Base-by-base conservation (phyloP, 306 rosid genomes). In the Carpinus fangiana region DNA sequence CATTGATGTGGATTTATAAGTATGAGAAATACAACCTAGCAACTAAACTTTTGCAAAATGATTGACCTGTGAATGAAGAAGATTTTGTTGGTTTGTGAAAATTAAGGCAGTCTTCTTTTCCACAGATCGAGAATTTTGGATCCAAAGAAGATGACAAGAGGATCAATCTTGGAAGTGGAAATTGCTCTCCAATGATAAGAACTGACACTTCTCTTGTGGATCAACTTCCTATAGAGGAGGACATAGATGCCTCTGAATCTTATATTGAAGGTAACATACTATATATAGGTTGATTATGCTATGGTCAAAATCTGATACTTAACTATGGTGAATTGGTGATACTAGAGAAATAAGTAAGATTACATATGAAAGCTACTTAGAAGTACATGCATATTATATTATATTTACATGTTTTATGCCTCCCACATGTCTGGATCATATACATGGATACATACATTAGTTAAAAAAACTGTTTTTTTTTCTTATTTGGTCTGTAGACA, bases 41-140 rank as follows among this genome's bases (percentile, higher is more conserved):
- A 41, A 60, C 26, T 51, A 61, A 54, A 48, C 34, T 81, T 76
- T 52, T 46, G 38, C 41, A 56, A 64, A 26, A 2, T 50, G n/a
- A 66, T 13, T 34, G 16, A 73, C 8, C 56, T 62, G 74, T 59
- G 57, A 41, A 60, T 59, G 78, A 66, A 69, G 64, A 76, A 74
- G 82, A 46, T 57, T 46, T 51, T 52, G n/a, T 75, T 21, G 43
- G 73, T 72, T 47, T 76, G 78, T 59, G 70, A 83, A 41, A 67
- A 76, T 74, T 74, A 67, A 84, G 53, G 69, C 73, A 43, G 20
- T 68, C 34, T 70, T 85, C 73, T 65, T 88, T 48, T 85, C 72
- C 75, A 71, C 92, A 90, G 97, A 83, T 60, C 51, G 80, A 84
- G 79, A 81, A 70, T 57, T 73, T 81, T 70, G 87, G 75, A 56